Evolutionary conservation across 2,329 filamentous ascomycete species (phyloP).

Genomic region (Graphium sp.): DNA sequence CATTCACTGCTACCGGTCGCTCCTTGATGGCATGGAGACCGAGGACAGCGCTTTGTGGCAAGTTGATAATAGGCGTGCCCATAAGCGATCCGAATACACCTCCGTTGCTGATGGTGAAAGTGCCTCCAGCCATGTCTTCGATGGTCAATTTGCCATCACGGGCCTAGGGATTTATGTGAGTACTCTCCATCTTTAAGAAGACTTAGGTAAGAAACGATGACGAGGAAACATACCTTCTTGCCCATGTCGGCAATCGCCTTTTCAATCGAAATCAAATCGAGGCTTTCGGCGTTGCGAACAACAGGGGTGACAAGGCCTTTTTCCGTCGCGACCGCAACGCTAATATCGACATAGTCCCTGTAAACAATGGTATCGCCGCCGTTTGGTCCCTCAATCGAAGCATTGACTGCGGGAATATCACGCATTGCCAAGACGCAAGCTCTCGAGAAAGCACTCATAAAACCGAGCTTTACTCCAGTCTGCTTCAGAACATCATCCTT

Average conservation of each 20-base stretch:
- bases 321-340: slow-evolving; percentile 90
- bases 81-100: slow-evolving; percentile 94
- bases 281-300: slow-evolving; percentile 76
- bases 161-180: slow-evolving; percentile 54
- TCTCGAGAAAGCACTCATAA: slow-evolving; percentile 95
- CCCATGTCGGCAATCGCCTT: slow-evolving; percentile 82
- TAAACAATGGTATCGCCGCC: slow-evolving; percentile 97
- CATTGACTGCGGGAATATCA: slow-evolving; percentile 87
- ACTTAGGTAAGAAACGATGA: neutral
- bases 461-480: slow-evolving; percentile 94
- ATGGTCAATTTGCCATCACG: slow-evolving; percentile 94
- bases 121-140: slow-evolving; percentile 97
- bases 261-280: slow-evolving; percentile 84
- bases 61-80: slow-evolving; percentile 97
- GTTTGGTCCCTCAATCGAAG: slow-evolving; percentile 88
- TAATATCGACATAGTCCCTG: slow-evolving; percentile 94
- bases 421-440: slow-evolving; percentile 85
- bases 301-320: slow-evolving; percentile 96
- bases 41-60: slow-evolving; percentile 81
- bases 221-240: slow-evolving; percentile 54
- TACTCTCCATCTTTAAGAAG: no score
- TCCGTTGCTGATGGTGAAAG: slow-evolving; percentile 94
- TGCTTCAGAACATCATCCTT: slow-evolving; percentile 95
- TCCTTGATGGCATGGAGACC: slow-evolving; percentile 97
- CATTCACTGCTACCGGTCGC: slow-evolving; percentile 73